Evolutionary conservation across 169 alveolate genomes (phyloP).

Genomic region (Plasmodium falciparum): DNA sequence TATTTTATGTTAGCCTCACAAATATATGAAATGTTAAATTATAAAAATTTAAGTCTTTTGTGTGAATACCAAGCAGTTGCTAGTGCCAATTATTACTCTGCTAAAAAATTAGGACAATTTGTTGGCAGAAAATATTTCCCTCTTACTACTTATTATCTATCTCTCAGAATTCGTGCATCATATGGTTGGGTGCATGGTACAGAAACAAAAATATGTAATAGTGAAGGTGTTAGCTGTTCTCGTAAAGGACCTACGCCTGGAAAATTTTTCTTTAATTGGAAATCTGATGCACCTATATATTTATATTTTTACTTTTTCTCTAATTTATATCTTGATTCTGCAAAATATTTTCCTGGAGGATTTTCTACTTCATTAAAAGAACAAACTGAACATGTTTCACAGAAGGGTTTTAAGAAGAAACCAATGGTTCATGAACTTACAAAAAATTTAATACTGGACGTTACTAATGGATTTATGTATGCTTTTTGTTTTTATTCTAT

Average conservation of each 20-base stretch:
- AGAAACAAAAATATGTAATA: no score
- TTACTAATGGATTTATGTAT: background rate
- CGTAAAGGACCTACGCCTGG: no score
- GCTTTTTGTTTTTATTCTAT: background rate
- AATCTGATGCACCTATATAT: no score
- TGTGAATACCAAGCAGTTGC: slow-evolving; percentile 48
- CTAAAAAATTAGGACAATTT: slow-evolving; percentile 14
- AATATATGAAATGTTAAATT: slow-evolving; percentile 12
- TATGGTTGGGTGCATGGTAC: no score
- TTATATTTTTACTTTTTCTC: no score
- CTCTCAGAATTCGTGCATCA: background rate
- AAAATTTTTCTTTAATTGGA: no score
- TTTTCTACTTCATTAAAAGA: background rate
- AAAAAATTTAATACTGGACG: background rate
- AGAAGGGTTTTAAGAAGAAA: background rate
- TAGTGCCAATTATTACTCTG: slow-evolving; percentile 10
- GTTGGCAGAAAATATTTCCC: slow-evolving; percentile 11
- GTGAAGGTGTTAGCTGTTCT: no score
- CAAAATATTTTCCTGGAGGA: background rate
- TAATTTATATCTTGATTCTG: no score
- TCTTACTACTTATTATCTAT: background rate
- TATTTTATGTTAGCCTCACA: slow-evolving; percentile 5
- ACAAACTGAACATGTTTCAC: background rate
- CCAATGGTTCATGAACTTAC: background rate
- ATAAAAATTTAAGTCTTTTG: slow-evolving; percentile 33